These are phyloP conservation scores for Colletotrichum graminicola DNA, from an alignment of 2,329 filamentous ascomycete genomes.

Conservation along the genomic window DNA sequence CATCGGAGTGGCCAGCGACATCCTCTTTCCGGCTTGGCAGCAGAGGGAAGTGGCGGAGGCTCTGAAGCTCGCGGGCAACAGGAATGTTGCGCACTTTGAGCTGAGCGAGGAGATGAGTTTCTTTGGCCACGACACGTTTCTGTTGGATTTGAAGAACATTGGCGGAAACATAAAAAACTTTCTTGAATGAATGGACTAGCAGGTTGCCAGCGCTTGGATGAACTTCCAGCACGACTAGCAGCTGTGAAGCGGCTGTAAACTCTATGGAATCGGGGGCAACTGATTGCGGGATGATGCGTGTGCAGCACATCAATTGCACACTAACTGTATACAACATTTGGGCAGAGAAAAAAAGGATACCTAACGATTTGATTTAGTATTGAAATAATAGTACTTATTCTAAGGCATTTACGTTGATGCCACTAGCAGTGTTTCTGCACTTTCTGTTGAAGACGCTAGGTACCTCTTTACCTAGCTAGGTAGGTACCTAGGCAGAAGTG, in stretches of 20 bases:
- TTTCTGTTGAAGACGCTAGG: not conserved
- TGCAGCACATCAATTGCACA: constrained; percentile 1
- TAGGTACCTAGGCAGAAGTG: not conserved
- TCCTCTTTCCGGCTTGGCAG: constrained; percentile 97
- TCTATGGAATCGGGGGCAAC: not conserved
- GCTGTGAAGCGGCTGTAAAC: not conserved
- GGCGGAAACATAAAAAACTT: constrained; percentile 87
- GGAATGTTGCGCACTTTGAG: constrained; percentile 87
- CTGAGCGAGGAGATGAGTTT: constrained; percentile 93
- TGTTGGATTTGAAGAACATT: constrained; percentile 92
- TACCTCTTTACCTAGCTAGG: no score
- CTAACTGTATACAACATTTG: constrained; percentile 5
- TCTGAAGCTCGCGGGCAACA: constrained; percentile 81
- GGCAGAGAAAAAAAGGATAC: constrained; percentile 18
- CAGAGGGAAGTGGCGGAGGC: constrained; percentile 93
- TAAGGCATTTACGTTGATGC: not conserved
- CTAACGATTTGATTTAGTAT: not conserved
- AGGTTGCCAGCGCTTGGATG: not conserved
- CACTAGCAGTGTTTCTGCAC: not conserved
- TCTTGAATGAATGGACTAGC: constrained; percentile 70
- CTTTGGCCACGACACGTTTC: constrained; percentile 96
- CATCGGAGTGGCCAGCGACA: constrained; percentile 95
- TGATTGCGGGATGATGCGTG: not conserved
- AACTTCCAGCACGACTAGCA: not conserved
- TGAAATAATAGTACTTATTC: not conserved